These are phyloP conservation scores for Penicillium canariense DNA, from an alignment of 495 filamentous ascomycete genomes.

Conservation along the genomic window DNA sequence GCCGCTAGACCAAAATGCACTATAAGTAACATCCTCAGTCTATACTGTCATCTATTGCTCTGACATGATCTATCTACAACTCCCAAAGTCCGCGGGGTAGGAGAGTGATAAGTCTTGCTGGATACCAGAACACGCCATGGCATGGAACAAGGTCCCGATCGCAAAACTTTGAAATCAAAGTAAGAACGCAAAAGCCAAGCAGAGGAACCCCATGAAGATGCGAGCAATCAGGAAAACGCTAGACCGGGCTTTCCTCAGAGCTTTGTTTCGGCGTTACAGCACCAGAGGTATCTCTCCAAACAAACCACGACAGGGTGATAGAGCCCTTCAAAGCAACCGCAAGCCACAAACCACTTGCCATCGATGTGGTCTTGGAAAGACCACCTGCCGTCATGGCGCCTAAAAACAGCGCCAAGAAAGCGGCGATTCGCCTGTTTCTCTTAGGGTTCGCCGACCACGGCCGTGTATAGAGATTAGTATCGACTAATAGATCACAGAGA, in stretches of 20 bases:
- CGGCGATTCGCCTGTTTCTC: constrained; percentile 33
- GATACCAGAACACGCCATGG: too few species aligned
- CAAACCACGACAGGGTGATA: constrained; percentile 32
- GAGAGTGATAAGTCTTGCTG: too few species aligned
- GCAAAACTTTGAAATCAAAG: too few species aligned
- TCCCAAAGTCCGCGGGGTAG: too few species aligned
- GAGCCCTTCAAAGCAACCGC: constrained; percentile 35
- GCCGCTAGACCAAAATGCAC: too few species aligned
- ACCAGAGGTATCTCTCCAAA: constrained; percentile 23
- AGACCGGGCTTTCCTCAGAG: neutral
- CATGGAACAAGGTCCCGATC: too few species aligned
- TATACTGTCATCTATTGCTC: too few species aligned
- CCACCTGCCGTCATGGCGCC: constrained; percentile 42
- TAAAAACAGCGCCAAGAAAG: constrained; percentile 35
- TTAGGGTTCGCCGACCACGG: constrained; percentile 29
- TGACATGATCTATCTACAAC: too few species aligned
- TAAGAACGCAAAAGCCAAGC: too few species aligned
- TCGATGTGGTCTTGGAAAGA: constrained; percentile 26
- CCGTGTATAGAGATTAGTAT: constrained; percentile 26
- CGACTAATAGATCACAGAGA: constrained; percentile 57
- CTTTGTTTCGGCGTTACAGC: neutral
- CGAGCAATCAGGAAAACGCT: too few species aligned
- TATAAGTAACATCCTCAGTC: too few species aligned
- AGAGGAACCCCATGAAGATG: too few species aligned
- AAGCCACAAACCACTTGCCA: constrained; percentile 39